Conservation (phyloP, 169 alveolate species). For the Eimeria acervulina region DNA sequence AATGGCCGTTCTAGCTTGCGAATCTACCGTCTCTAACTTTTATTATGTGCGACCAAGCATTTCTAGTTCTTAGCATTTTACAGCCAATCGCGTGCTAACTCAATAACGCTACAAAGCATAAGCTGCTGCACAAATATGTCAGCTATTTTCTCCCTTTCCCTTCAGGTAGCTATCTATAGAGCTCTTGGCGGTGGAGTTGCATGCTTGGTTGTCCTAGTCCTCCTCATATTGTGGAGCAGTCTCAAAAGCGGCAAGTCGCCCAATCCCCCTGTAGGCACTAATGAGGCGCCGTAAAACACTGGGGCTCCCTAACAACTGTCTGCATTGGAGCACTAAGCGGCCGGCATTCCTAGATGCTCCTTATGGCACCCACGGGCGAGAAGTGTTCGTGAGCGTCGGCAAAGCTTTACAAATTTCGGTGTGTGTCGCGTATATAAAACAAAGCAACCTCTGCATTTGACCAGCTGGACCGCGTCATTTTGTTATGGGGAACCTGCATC, state of each 20-base stretch:
- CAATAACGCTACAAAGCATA: not conserved
- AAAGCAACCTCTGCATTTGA: not conserved
- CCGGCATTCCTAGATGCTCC: not conserved
- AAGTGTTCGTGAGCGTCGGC: not conserved
- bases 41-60: conserved; percentile 20
- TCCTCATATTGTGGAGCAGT: conserved; percentile 21
- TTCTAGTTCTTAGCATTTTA: not conserved
- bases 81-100: not conserved
- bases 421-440: not conserved
- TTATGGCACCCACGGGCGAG: not conserved
- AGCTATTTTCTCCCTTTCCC: not conserved
- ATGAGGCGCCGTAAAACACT: not conserved
- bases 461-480: not conserved
- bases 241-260: conserved; percentile 10
- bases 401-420: not conserved
- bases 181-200: conserved; percentile 66
- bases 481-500: not conserved
- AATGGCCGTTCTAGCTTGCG: conserved; percentile 27
- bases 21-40: conserved; percentile 32
- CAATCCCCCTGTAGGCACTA: not conserved
- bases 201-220: conserved; percentile 19
- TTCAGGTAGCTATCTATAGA: conserved; percentile 68
- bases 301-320: not conserved
- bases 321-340: not conserved
- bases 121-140: not conserved